Conservation (phyloP, 2,329 filamentous ascomycete species). For the Orbilia oligospora region DNA sequence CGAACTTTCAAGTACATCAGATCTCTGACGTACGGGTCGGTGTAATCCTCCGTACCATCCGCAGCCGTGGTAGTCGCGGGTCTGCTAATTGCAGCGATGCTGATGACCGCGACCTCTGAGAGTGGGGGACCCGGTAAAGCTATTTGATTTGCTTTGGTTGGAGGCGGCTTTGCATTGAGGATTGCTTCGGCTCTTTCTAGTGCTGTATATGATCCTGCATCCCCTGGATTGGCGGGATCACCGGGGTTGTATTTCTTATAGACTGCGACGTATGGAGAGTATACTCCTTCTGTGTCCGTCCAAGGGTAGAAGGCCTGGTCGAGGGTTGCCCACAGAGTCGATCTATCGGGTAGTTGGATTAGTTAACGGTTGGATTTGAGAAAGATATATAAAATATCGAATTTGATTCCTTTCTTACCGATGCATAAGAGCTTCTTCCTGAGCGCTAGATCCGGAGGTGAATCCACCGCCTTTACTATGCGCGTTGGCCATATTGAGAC, state of each 20-base stretch:
- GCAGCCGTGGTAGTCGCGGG: constrained; percentile 66
- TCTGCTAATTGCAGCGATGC: constrained; percentile 72
- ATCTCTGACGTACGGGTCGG: constrained; percentile 68
- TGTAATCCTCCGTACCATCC: constrained; percentile 58
- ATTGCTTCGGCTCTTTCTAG: constrained; percentile 63
- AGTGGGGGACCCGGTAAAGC: constrained; percentile 64
- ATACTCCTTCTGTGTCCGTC: constrained; percentile 71
- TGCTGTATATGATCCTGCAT: constrained; percentile 58
- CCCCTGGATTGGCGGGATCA: not conserved
- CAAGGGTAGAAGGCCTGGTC: constrained; percentile 72
- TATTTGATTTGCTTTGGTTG: constrained; percentile 55
- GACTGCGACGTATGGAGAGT: constrained; percentile 74
- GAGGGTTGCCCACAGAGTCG: constrained; percentile 71
- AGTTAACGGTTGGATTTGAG: constrained; percentile 65
- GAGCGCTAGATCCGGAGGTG: constrained; percentile 74
- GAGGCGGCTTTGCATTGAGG: not conserved
- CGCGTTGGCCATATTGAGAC: constrained; percentile 78
- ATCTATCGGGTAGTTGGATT: constrained; percentile 63
- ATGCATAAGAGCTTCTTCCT: constrained; percentile 79
- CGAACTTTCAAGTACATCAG: constrained; percentile 77
- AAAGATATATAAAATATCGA: constrained; percentile 64
- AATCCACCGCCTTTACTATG: constrained; percentile 75
- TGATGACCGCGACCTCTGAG: constrained; percentile 74
- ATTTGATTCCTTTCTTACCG: constrained; percentile 64
- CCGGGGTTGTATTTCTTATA: constrained; percentile 68